phyloP scores from a whole-genome alignment of 176 grass and related monocot genomes.

The Pharus latifolius region DNA sequence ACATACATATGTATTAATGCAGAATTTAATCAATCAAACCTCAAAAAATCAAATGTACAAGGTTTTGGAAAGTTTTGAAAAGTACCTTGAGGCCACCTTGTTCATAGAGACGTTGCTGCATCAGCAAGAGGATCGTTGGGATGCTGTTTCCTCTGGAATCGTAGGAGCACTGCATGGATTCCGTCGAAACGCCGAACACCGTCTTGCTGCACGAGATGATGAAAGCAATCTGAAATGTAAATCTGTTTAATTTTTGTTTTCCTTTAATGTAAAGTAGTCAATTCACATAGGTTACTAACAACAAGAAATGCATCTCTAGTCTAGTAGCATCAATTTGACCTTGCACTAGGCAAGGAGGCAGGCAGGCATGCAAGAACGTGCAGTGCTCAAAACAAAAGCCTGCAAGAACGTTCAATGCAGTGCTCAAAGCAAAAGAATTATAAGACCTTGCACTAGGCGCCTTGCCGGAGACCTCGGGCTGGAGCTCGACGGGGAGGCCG shows the following conservation, averaged over 20 bases:
- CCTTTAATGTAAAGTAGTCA: no score
- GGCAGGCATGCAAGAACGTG: no score
- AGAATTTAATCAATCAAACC: neutral
- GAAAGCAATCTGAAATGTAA: neutral
- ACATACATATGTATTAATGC: neutral
- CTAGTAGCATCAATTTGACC: no score
- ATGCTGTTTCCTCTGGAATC: slow-evolving; percentile 52
- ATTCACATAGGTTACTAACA: no score
- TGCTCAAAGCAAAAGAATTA: no score
- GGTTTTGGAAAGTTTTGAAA: neutral
- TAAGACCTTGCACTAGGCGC: slow-evolving; percentile 68
- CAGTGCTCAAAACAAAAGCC: no score
- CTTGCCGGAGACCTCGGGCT: slow-evolving; percentile 22
- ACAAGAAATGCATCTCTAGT: no score
- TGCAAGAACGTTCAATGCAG: no score
- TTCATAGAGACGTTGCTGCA: slow-evolving; percentile 54
- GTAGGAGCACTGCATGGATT: slow-evolving; percentile 84
- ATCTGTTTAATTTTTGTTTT: neutral
- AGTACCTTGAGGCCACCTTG: slow-evolving; percentile 39
- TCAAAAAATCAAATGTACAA: neutral
- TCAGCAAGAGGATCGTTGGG: slow-evolving; percentile 51
- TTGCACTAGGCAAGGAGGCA: no score
- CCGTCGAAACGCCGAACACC: slow-evolving; percentile 70
- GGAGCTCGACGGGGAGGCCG: slow-evolving; percentile 65
- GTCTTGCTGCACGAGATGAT: slow-evolving; percentile 27